Conservation (phyloP, 768 basidiomycete genomes). For the Lentinus brumalis region DNA sequence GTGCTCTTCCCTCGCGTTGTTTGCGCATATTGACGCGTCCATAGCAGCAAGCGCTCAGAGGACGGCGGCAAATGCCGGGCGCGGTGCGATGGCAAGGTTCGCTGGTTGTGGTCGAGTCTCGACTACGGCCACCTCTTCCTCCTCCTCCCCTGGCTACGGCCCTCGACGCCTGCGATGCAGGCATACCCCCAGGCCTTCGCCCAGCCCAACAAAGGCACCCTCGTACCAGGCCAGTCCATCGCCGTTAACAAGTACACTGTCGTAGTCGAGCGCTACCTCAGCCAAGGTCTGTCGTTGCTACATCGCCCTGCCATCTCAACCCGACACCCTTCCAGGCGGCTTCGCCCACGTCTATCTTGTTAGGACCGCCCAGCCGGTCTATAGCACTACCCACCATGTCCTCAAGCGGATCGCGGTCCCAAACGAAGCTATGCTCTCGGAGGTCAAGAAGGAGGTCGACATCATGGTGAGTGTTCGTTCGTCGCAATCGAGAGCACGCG, state of each 20-base stretch:
- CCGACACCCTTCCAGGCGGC: constrained; percentile 62
- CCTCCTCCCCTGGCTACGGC: constrained; percentile 1
- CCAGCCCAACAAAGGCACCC: constrained; percentile 60
- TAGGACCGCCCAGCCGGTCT: constrained; percentile 80
- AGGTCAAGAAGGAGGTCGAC: constrained; percentile 97
- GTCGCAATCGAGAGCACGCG: constrained; percentile 5
- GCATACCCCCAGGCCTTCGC: constrained; percentile 45
- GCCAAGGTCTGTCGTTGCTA: constrained; percentile 68
- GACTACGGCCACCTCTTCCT: constrained; percentile 10
- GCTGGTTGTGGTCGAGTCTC: constrained; percentile 13
- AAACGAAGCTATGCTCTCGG: constrained; percentile 84
- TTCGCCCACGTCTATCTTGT: constrained; percentile 99
- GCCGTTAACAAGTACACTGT: constrained; percentile 88
- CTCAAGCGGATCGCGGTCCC: constrained; percentile 95
- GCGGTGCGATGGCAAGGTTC: not conserved
- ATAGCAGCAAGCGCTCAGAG: not conserved
- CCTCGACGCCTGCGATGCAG: constrained; percentile 44
- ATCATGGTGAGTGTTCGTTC: constrained; percentile 76
- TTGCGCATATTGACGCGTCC: constrained; percentile 11
- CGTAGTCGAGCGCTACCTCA: constrained; percentile 91
- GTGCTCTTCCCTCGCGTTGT: constrained; percentile 14
- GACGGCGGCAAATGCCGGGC: not conserved
- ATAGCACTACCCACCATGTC: constrained; percentile 93
- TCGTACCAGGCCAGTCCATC: constrained; percentile 83
- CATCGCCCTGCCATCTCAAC: constrained; percentile 10